phyloP scores from a whole-genome alignment of 352 stramenopile genomes.

The Pythium pectinolyticum region DNA sequence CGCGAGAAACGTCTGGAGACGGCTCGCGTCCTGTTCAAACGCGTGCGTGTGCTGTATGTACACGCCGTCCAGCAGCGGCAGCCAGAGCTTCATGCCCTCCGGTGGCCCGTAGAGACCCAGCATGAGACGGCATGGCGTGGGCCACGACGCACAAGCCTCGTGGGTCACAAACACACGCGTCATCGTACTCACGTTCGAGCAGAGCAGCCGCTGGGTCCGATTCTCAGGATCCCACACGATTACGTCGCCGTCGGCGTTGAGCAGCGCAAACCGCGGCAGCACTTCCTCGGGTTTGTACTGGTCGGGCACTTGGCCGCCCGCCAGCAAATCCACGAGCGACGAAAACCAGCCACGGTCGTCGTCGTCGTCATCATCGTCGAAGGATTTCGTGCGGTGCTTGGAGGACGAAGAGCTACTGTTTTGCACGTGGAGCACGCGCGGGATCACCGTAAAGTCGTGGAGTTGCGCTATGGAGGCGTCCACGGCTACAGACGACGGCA shows the following conservation, averaged over 20 bases:
- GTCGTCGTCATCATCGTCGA: conserved; percentile 44
- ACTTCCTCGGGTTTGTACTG: conserved; percentile 73
- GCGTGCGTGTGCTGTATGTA: conserved; percentile 57
- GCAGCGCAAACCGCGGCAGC: conserved; percentile 62
- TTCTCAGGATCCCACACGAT: conserved; percentile 81
- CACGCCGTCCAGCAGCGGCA: conserved; percentile 78
- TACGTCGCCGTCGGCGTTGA: conserved; percentile 53
- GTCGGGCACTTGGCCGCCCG: conserved; percentile 62
- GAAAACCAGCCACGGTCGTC: conserved; percentile 53
- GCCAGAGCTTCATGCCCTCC: conserved; percentile 73
- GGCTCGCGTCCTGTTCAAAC: conserved; percentile 50
- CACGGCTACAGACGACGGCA: conserved; percentile 40
- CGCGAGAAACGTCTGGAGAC: conserved; percentile 66
- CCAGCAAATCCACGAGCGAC: conserved; percentile 57
- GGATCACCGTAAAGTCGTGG: conserved; percentile 53
- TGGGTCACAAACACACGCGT: conserved; percentile 46
- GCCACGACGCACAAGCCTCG: conserved; percentile 47
- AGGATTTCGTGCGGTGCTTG: too few species aligned
- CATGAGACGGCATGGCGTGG: conserved; percentile 60
- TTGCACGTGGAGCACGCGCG: conserved; percentile 57
- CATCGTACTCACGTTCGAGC: conserved; percentile 68
- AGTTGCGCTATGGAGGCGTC: conserved; percentile 17
- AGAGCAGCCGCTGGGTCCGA: conserved; percentile 62
- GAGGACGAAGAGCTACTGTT: too few species aligned
- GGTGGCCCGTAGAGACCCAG: conserved; percentile 74